Percentiles rank a stretch among this genome's conserved stretches.
Evolutionary conservation across 1,284 basidiomycete genomes (phyloP).

Genomic region (Papiliotrema laurentii): DNA sequence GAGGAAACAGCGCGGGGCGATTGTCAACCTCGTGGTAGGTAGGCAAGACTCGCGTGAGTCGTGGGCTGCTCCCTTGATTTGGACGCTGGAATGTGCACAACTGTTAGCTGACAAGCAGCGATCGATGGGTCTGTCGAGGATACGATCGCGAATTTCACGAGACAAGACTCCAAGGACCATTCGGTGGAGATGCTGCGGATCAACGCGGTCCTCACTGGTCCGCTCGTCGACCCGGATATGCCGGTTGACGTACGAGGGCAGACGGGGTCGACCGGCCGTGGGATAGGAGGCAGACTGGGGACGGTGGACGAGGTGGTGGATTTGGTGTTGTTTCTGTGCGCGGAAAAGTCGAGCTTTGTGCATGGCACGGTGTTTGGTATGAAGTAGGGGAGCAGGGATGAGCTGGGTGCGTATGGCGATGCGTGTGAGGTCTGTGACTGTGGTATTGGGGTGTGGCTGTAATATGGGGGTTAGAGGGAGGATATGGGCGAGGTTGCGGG

Average conservation of each 20-base stretch:
- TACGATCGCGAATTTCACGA: background rate
- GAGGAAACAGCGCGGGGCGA: background rate
- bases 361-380: background rate
- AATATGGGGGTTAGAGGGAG: too few relatives aligned
- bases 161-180: background rate
- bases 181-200: background rate
- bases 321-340: background rate
- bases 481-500: too few relatives aligned
- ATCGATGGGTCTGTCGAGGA: background rate
- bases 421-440: background rate
- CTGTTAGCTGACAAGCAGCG: background rate
- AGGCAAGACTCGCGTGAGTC: background rate
- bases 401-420: background rate
- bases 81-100: background rate
- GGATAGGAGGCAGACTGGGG: background rate
- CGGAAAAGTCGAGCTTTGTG: background rate
- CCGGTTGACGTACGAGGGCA: background rate
- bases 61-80: background rate
- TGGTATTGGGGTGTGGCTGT: too few relatives aligned
- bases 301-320: constrained; percentile 1
- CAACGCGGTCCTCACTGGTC: background rate
- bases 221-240: background rate
- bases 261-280: background rate
- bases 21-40: background rate
- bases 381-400: background rate